Base-by-base conservation (phyloP, 2,329 filamentous ascomycete genomes). In the Fusarium humuli region DNA sequence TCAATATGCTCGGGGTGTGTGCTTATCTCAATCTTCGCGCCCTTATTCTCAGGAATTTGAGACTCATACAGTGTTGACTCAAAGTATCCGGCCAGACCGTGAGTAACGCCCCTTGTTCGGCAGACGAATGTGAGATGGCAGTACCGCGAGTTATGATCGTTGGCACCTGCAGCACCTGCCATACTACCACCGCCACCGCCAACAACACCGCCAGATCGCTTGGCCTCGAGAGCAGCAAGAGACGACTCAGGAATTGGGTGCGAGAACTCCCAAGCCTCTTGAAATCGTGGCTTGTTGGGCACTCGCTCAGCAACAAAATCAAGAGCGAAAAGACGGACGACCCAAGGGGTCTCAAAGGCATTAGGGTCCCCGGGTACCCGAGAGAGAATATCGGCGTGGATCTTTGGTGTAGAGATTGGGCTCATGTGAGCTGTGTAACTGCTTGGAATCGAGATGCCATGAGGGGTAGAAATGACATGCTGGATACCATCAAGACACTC, bases 401-500 rank as follows among this genome's bases (percentile, higher is more conserved):
- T 86, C 72, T 92, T 92, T 6, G 96, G 96, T 3, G 94, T 92
- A 1, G 94, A 88, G 72, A 99, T 93, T 2, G 97, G 96, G n/a
- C 92, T 94, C 65, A 98, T 83, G 78, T 98, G 94, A 6, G 96
- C 95, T 2, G 94, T 97, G 83, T 99, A 99, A 30, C 92, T 96
- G 69, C 90, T 88, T 2, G 96, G 96, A 69, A 99, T 98, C 2
- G 94, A 98, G 73, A 99, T 95, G 37, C 96, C 97, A 75, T 95
- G 88, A 1, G 87, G 85, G 0, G 91, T 84, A 13, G 88, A 84
- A n/a, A 99, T 83, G 45, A 98, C 92, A 75, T 95, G 91, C 77
- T 98, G 95, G 52, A 98, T 94, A 46, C 96, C 96, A 78, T 99
- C 96, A 13, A 99, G 86, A 76, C 96, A 99, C 82, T 99, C 96